Conservation (phyloP, 805 yeast genomes). For the Pichia kluyveri region DNA sequence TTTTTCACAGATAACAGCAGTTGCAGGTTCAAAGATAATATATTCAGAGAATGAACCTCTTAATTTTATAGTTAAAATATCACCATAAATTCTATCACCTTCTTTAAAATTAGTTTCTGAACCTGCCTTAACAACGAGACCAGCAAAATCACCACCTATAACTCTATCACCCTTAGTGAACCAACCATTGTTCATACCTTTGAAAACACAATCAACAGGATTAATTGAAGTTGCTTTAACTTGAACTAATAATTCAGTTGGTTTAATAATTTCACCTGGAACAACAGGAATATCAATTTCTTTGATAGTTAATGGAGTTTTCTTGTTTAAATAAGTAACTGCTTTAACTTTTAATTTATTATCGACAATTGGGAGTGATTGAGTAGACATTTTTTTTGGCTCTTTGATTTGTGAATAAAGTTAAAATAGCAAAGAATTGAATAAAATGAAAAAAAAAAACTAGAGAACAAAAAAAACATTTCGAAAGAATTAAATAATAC, state of each 20-base stretch:
- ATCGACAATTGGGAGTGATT: no score
- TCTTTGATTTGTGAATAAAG: no score
- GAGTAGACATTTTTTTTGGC: no score
- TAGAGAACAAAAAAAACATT: no score
- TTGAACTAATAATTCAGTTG: constrained; percentile 13
- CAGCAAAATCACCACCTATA: constrained; percentile 18
- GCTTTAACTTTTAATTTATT: constrained; percentile 10
- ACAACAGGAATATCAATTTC: constrained; percentile 6
- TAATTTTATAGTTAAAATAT: background rate
- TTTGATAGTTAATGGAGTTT: constrained; percentile 5
- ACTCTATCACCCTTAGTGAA: constrained; percentile 9
- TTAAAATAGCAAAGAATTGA: no score
- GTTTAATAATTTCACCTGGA: constrained; percentile 3
- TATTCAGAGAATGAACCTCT: constrained; percentile 41
- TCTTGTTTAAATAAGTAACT: constrained; percentile 7
- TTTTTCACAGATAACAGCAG: constrained; percentile 17
- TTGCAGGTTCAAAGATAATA: constrained; percentile 27
- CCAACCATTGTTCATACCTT: constrained; percentile 2
- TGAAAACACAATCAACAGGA: constrained; percentile 15
- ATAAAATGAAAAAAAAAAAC: no score
- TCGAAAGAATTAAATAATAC: no score
- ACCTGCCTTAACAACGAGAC: constrained; percentile 17
- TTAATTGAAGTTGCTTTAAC: constrained; percentile 14
- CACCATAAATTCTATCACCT: constrained; percentile 18
- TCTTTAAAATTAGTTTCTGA: constrained; percentile 7